Conservation (phyloP, 2,329 filamentous ascomycete species). For the Neofusicoccum umdonicola region DNA sequence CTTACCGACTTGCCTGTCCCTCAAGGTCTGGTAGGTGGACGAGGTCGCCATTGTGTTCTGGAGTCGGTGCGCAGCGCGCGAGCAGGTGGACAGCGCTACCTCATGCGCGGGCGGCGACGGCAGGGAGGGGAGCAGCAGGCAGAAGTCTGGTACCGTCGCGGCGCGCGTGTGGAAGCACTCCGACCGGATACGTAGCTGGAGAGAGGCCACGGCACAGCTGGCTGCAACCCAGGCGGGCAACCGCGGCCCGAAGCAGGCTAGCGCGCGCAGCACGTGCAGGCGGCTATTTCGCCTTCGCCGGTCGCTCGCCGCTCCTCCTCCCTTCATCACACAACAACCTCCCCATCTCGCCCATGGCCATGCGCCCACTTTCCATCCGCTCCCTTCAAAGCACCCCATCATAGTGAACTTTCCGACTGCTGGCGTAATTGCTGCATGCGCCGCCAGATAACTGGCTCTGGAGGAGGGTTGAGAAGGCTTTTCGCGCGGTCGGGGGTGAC, state of each 20-base stretch:
- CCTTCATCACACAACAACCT: slow-evolving; percentile 22
- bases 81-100: slow-evolving; percentile 22
- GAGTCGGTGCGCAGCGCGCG: slow-evolving; percentile 25
- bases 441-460: slow-evolving; percentile 19
- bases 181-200: background rate
- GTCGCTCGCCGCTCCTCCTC: slow-evolving; percentile 21
- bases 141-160: background rate
- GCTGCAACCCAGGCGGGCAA: background rate
- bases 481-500: slow-evolving; percentile 15
- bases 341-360: slow-evolving; percentile 11
- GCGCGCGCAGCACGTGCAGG: slow-evolving; percentile 11
- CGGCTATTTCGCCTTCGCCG: slow-evolving; percentile 15
- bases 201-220: slow-evolving; percentile 17
- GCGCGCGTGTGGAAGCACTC: slow-evolving; percentile 5
- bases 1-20: slow-evolving; percentile 71
- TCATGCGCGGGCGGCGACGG: slow-evolving; percentile 16
- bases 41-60: slow-evolving; percentile 48
- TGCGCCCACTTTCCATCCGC: slow-evolving; percentile 25
- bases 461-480: slow-evolving; percentile 16
- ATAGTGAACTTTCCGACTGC: slow-evolving; percentile 18
- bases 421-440: slow-evolving; percentile 14
- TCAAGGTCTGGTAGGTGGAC: slow-evolving; percentile 55
- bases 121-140: background rate
- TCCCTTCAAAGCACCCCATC: slow-evolving; percentile 25
- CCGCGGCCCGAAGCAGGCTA: background rate